Evolutionary conservation across 768 basidiomycete genomes (phyloP), one percentile per base, ranked within the genome.

Genomic region (Suillus placidus): DNA sequence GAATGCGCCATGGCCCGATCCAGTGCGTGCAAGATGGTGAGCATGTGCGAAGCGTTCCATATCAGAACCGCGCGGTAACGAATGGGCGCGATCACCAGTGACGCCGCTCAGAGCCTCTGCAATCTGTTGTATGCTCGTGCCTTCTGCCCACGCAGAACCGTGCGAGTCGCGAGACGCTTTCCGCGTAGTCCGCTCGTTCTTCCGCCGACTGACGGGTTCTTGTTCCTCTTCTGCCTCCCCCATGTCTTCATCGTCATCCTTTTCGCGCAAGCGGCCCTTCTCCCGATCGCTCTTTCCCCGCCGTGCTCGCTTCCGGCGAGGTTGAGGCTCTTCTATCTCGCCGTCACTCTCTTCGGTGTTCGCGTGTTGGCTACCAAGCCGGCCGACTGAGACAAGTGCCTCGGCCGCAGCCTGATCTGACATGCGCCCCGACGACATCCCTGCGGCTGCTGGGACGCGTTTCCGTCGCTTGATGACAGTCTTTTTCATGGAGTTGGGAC

Each of bases 401-500:
- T 95, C 94, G 13, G 94, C 94, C 2, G 94, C 94, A 43, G 93
- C 93, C 74, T 94, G 92, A 74, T 95, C 94, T 13, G 89, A 85
- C 82, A 93, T 84, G 35, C 84, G 82, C 70, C 80, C 81, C 64
- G 70, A 82, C 69, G 68, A 81, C 75, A 77, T 75, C 68, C 77
- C 74, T 64, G 77, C 84, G 23, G 91, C 94, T 60, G 97, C 96
- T 42, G 97, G 95, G 49, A 99, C 96, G 70, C 97, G 90, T 80
- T 99, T 99, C 69, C 97, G 85, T 40, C 97, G 87, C 81, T 99
- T 99, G 85, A 99, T 99, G 70, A 97, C 94, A 5, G 94, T 92
- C 83, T 99, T 98, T 80, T 97, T 99, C 95, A 99, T 97, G 68
- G 95, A 94, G 69, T 95, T 96, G 45, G 97, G 97, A 43, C 97